Evolutionary conservation across 208 protist species (phyloP).

Genomic region (Trypanosoma melophagium): DNA sequence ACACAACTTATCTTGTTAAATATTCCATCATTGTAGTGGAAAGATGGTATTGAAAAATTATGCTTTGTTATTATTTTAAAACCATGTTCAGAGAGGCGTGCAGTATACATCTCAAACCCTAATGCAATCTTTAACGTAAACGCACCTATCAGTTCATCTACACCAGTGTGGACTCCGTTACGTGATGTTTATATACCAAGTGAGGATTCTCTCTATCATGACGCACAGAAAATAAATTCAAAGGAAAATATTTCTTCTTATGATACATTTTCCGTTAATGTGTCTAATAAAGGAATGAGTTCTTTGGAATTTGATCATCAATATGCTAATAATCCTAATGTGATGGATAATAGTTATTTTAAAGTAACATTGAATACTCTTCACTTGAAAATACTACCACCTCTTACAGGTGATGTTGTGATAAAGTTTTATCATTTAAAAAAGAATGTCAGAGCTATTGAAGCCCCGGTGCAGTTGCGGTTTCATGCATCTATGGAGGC

Average conservation of each 20-base stretch:
- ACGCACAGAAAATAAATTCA: conserved; percentile 46
- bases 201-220: conserved; percentile 57
- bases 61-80: conserved; percentile 65
- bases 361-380: conserved; percentile 42
- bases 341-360: not conserved
- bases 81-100: conserved; percentile 59
- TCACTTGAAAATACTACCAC: conserved; percentile 42
- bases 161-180: conserved; percentile 58
- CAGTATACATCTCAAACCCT: conserved; percentile 61
- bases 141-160: conserved; percentile 39
- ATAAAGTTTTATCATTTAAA: conserved; percentile 71
- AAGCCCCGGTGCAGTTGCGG: conserved; percentile 74
- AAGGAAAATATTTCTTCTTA: not conserved
- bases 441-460: conserved; percentile 67
- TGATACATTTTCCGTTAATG: conserved; percentile 1
- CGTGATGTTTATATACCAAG: conserved; percentile 53
- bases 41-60: conserved; percentile 49
- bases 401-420: conserved; percentile 53
- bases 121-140: conserved; percentile 47
- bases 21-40: conserved; percentile 57
- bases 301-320: not conserved
- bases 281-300: not conserved
- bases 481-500: conserved; percentile 66
- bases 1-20: conserved; percentile 42
- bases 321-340: not conserved